These are phyloP conservation scores for Coemansia guatemalensis DNA, from an alignment of 192 early-diverging fungal species.

Conservation along the genomic window DNA sequence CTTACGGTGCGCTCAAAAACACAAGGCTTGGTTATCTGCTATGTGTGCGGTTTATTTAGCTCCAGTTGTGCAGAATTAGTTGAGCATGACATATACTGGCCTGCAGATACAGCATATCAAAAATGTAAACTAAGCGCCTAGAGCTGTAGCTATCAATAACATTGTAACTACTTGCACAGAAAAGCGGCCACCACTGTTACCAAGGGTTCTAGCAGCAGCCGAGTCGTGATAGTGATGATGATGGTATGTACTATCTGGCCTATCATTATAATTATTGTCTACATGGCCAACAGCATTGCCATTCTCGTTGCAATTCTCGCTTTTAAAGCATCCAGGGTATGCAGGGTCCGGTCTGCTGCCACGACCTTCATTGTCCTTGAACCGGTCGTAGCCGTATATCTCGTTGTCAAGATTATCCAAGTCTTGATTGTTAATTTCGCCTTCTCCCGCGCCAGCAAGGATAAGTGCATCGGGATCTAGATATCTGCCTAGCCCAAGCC, in stretches of 20 bases:
- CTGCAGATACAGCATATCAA: background rate
- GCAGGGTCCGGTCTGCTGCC: constrained; percentile 21
- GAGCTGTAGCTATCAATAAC: background rate
- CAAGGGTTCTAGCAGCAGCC: background rate
- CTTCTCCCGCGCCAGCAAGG: constrained; percentile 36
- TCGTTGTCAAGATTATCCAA: constrained; percentile 30
- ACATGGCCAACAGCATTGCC: background rate
- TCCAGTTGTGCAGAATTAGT: background rate
- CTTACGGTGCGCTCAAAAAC: background rate
- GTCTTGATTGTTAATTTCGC: constrained; percentile 39
- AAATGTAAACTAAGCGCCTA: background rate
- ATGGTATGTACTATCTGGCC: background rate
- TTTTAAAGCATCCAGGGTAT: constrained; percentile 36
- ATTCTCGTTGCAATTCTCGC: background rate
- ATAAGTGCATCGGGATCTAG: constrained; percentile 34
- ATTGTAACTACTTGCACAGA: background rate
- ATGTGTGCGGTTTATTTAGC: background rate
- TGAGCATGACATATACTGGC: background rate
- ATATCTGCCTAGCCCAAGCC: constrained; percentile 25
- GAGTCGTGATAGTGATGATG: background rate
- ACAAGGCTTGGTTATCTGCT: background rate
- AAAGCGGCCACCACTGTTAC: background rate
- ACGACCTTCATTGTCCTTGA: constrained; percentile 7
- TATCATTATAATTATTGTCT: background rate
- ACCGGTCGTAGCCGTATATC: constrained; percentile 21